A percentile compares a stretch with the other conserved stretches of the same genome.
Evolutionary conservation across 805 yeast species (phyloP).

Genomic region (Ogataea neopini): DNA sequence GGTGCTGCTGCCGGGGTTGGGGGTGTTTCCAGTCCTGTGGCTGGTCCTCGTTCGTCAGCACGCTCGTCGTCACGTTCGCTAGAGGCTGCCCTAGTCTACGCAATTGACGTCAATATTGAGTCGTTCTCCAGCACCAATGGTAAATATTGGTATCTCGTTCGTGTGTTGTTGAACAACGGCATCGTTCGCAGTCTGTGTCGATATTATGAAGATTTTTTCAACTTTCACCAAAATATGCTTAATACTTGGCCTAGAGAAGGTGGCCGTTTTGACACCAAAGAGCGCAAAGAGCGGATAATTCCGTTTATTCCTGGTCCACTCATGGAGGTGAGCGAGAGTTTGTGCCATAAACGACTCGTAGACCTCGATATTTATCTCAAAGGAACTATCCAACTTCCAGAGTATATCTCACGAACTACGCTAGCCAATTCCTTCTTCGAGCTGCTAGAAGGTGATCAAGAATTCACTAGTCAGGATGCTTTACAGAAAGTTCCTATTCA

Average conservation of each 20-base stretch:
- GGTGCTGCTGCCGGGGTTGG: slow-evolving; percentile 23
- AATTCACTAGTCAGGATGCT: slow-evolving; percentile 29
- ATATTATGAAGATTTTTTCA: slow-evolving; percentile 94
- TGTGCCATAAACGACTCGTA: slow-evolving; percentile 54
- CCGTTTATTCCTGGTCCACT: slow-evolving; percentile 98
- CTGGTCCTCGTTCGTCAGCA: no score
- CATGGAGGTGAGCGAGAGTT: slow-evolving; percentile 79
- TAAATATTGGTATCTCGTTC: slow-evolving; percentile 83
- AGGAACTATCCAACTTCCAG: slow-evolving; percentile 68
- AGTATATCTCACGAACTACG: slow-evolving; percentile 67
- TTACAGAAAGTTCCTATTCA: slow-evolving; percentile 24
- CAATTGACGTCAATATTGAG: slow-evolving; percentile 73
- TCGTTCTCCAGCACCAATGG: slow-evolving; percentile 80
- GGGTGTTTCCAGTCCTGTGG: background rate
- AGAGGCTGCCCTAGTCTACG: slow-evolving; percentile 29
- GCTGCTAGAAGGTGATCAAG: slow-evolving; percentile 63
- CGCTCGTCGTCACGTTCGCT: slow-evolving; percentile 17
- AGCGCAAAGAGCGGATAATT: slow-evolving; percentile 74
- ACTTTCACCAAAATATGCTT: slow-evolving; percentile 80
- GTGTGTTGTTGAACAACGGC: slow-evolving; percentile 69
- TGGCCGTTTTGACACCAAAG: slow-evolving; percentile 71
- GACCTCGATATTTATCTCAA: slow-evolving; percentile 54
- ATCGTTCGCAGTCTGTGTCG: slow-evolving; percentile 71
- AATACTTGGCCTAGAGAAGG: slow-evolving; percentile 91
- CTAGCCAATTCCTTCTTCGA: slow-evolving; percentile 74